A percentile compares a stretch with the other conserved stretches of the same genome.
These are phyloP conservation scores for Dryas drummondii DNA, from an alignment of 306 rosid genomes.

Conservation along the genomic window DNA sequence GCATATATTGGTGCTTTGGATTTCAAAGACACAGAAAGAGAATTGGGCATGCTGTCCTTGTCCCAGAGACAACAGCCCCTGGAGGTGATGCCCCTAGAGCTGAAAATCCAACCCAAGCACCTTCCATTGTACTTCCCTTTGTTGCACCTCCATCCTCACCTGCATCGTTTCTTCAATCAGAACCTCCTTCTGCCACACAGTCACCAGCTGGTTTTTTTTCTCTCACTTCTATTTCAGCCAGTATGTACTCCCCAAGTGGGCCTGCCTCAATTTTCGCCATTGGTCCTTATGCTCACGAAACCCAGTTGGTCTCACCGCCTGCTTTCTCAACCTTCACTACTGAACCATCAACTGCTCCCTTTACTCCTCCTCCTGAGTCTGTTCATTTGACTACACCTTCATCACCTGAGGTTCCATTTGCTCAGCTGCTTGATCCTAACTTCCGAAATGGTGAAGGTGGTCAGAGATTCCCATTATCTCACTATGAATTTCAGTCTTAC, in stretches of 20 bases:
- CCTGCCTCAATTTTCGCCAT: constrained; percentile 88
- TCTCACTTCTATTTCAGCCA: constrained; percentile 45
- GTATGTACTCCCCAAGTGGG: constrained; percentile 87
- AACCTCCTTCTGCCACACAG: constrained; percentile 79
- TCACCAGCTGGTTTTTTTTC: constrained; percentile 66
- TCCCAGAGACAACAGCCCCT: constrained; percentile 51
- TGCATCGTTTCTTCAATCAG: constrained; percentile 88
- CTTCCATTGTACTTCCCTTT: constrained; percentile 60
- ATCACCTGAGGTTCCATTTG: constrained; percentile 97
- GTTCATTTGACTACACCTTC: constrained; percentile 91
- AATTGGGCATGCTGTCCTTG: constrained; percentile 69
- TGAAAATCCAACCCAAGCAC: constrained; percentile 48
- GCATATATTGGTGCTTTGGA: constrained; percentile 76
- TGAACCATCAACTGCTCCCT: constrained; percentile 92
- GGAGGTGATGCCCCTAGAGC: constrained; percentile 37
- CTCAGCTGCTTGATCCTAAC: constrained; percentile 70
- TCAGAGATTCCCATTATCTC: constrained; percentile 63
- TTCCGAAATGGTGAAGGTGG: constrained; percentile 50
- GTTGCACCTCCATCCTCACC: constrained; percentile 96
- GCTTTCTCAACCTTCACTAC: constrained; percentile 84
- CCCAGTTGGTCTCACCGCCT: constrained; percentile 90
- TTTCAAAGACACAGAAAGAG: constrained; percentile 56
- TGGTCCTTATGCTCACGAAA: constrained; percentile 92
- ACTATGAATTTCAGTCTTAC: constrained; percentile 77
- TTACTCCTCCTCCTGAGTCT: constrained; percentile 92